A percentile compares a stretch with the other conserved stretches of the same genome.
Evolutionary conservation across 1,139 yeast species (phyloP).

Genomic region (Kluyveromyces sp.): DNA sequence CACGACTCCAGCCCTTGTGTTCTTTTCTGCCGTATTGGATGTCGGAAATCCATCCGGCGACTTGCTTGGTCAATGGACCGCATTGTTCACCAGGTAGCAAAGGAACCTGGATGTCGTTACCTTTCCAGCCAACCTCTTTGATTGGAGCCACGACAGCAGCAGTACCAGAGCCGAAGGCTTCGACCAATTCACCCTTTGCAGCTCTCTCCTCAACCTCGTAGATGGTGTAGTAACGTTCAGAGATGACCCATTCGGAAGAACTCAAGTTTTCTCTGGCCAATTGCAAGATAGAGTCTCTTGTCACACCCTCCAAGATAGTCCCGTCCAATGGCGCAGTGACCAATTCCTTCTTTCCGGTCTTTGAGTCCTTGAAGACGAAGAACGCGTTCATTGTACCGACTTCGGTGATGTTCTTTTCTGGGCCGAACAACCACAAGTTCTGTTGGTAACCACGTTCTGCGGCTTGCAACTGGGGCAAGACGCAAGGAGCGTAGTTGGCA

Average conservation of each 20-base stretch:
- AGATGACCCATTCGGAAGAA: constrained; percentile 66
- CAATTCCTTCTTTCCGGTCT: constrained; percentile 78
- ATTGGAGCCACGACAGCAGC: constrained; percentile 97
- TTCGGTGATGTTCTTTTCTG: constrained; percentile 83
- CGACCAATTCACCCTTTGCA: constrained; percentile 72
- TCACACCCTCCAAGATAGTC: constrained; percentile 92
- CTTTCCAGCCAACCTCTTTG: constrained; percentile 75
- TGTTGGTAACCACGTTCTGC: constrained; percentile 87
- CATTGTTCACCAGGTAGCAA: constrained; percentile 66
- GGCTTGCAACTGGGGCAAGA: constrained; percentile 82
- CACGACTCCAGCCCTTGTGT: constrained; percentile 40
- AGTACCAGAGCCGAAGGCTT: constrained; percentile 96
- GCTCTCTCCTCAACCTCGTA: constrained; percentile 74
- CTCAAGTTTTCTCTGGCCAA: constrained; percentile 70
- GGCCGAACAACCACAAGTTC: constrained; percentile 93
- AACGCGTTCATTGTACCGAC: constrained; percentile 97
- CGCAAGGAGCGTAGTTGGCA: constrained; percentile 95
- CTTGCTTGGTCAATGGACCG: constrained; percentile 70
- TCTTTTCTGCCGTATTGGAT: constrained; percentile 82
- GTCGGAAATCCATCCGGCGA: constrained; percentile 78
- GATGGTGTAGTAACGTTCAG: constrained; percentile 78
- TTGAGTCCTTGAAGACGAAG: constrained; percentile 64
- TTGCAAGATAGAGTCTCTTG: constrained; percentile 79
- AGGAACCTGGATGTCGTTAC: constrained; percentile 67
- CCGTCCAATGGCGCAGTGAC: constrained; percentile 97